Evolutionary conservation across 441 rosid species (phyloP).

Genomic region (Populus trichocarpa): DNA sequence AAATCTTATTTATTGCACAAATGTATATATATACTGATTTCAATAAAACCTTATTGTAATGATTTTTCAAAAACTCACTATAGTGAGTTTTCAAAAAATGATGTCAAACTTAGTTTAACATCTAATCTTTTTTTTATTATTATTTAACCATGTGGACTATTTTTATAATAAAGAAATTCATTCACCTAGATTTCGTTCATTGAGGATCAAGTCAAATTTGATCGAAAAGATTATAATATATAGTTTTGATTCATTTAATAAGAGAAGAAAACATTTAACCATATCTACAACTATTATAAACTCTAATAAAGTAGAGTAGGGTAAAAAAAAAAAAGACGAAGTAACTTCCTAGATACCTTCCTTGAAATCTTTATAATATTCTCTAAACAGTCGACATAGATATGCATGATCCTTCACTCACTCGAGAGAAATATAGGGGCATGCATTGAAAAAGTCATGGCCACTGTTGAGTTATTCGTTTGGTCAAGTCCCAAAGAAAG

Average conservation of each 20-base stretch:
- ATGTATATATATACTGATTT: not conserved
- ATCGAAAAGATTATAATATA: not conserved
- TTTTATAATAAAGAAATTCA: too few species aligned
- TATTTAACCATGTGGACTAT: too few species aligned
- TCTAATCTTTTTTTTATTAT: too few species aligned
- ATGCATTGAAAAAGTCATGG: too few species aligned
- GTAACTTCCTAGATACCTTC: too few species aligned
- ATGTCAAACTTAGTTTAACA: not conserved
- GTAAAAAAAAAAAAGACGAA: not conserved
- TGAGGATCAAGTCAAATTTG: not conserved
- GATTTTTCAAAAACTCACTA: not conserved
- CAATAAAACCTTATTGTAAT: not conserved
- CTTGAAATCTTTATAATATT: too few species aligned
- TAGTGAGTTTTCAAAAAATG: too few species aligned
- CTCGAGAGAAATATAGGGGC: not conserved
- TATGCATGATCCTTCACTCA: not conserved
- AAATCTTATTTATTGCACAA: not conserved
- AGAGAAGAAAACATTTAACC: not conserved
- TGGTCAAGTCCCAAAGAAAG: too few species aligned
- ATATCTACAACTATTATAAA: not conserved
- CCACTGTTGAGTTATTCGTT: not conserved
- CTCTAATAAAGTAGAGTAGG: not conserved
- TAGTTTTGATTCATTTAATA: not conserved
- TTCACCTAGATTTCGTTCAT: not conserved
- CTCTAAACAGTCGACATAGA: not conserved